phyloP scores from a whole-genome alignment of 768 basidiomycete species.

The Kwoniella europaea region DNA sequence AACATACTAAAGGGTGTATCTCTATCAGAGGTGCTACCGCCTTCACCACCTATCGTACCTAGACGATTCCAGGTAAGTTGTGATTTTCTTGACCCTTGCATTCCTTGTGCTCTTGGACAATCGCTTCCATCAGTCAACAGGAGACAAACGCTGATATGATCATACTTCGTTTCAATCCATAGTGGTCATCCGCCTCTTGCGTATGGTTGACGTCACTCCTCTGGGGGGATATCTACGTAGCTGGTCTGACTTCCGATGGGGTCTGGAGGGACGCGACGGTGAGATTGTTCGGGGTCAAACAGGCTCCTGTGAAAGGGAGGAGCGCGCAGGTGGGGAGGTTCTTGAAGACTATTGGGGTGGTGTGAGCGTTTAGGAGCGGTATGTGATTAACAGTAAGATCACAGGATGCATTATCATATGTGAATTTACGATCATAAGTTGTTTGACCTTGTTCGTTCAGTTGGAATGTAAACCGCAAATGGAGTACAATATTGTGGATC shows the following conservation, averaged over 20 bases:
- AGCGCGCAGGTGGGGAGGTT: constrained; percentile 56
- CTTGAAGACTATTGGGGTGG: constrained; percentile 50
- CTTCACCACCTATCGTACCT: constrained; percentile 68
- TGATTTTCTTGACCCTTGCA: constrained; percentile 20
- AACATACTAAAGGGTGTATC: constrained; percentile 75
- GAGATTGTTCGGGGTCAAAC: constrained; percentile 87
- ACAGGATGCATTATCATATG: too few relatives aligned
- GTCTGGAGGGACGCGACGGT: constrained; percentile 88
- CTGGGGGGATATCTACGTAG: constrained; percentile 95
- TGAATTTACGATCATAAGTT: too few relatives aligned
- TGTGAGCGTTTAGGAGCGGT: constrained; percentile 17
- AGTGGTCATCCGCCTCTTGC: constrained; percentile 92
- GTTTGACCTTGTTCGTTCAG: too few relatives aligned
- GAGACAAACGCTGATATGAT: background rate
- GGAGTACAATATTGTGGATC: too few relatives aligned
- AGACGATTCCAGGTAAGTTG: constrained; percentile 75
- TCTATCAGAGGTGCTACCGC: constrained; percentile 75
- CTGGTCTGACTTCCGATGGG: constrained; percentile 77
- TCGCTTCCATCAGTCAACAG: background rate
- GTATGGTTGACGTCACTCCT: constrained; percentile 91
- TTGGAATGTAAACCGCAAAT: too few relatives aligned
- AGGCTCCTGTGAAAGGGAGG: constrained; percentile 75
- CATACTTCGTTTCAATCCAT: background rate
- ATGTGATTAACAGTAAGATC: background rate
- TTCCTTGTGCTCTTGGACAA: background rate